Conservation (phyloP, 805 yeast species). For the Lipomyces sp. region DNA sequence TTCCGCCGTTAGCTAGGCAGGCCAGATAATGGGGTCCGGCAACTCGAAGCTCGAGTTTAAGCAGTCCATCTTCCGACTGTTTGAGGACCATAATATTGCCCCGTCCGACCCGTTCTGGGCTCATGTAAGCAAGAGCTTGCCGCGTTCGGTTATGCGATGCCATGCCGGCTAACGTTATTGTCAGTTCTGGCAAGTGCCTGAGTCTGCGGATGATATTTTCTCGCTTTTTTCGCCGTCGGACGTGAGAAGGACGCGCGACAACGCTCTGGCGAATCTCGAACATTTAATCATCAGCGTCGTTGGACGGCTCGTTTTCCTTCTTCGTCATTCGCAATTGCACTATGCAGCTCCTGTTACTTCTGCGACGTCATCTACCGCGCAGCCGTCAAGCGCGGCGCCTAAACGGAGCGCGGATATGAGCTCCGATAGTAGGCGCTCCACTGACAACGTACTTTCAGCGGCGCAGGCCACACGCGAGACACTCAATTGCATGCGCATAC, state of each 20-base stretch:
- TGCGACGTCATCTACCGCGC: background rate
- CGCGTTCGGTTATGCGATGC: background rate
- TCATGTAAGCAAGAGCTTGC: conserved; percentile 27
- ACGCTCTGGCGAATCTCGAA: conserved; percentile 56
- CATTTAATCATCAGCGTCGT: conserved; percentile 47
- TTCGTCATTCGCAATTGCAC: conserved; percentile 14
- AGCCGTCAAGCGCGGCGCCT: background rate
- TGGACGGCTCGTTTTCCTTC: conserved; percentile 13
- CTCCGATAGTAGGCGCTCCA: background rate
- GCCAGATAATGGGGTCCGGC: conserved; percentile 81
- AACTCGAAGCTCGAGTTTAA: conserved; percentile 63
- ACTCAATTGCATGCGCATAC: conserved; percentile 59
- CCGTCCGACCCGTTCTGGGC: conserved; percentile 45
- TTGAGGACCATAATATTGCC: conserved; percentile 36
- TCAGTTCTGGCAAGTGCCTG: conserved; percentile 50
- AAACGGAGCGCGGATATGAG: no score
- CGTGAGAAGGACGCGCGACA: conserved; percentile 55
- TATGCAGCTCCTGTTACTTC: no score
- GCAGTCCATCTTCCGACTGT: conserved; percentile 56
- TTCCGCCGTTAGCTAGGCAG: no score
- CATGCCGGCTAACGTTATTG: conserved; percentile 5
- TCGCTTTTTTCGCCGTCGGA: conserved; percentile 56
- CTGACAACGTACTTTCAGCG: conserved; percentile 2
- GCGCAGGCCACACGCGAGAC: conserved; percentile 37
- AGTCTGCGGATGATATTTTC: conserved; percentile 54